Percentiles rank a stretch among this genome's conserved stretches.
These are phyloP conservation scores for Chlorella ohadii DNA, from an alignment of 139 green algal genomes.

Conservation along the genomic window DNA sequence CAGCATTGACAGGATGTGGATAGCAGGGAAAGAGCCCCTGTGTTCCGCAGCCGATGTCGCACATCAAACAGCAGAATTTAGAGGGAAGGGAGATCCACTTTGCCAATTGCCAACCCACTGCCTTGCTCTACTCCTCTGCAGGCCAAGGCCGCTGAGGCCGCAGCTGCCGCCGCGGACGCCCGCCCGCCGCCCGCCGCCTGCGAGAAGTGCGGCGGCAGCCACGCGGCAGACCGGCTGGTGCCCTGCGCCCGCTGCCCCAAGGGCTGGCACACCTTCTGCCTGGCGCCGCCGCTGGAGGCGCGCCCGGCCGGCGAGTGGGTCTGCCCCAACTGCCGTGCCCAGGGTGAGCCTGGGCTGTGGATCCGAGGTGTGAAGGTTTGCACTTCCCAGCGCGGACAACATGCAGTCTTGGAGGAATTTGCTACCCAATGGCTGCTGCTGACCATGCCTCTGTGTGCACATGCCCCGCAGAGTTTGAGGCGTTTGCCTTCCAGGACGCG, in stretches of 20 bases:
- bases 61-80: no score
- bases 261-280: conserved; percentile 82
- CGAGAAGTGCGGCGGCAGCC: conserved; percentile 69
- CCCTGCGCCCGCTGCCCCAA: conserved; percentile 86
- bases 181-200: conserved; percentile 37
- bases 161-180: not conserved
- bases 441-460: not conserved
- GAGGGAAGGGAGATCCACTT: no score
- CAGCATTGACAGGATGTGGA: no score
- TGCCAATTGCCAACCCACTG: no score
- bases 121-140: not conserved
- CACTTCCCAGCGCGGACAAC: no score
- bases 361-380: no score
- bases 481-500: conserved; percentile 58
- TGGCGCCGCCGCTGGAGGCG: conserved; percentile 70
- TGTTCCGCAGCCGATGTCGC: no score
- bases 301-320: conserved; percentile 88
- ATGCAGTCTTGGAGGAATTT: no score
- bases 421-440: no score
- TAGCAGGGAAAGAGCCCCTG: no score
- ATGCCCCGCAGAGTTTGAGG: conserved; percentile 24
- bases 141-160: not conserved
- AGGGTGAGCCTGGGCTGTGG: conserved; percentile 11
- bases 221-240: conserved; percentile 82
- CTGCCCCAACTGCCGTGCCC: conserved; percentile 76